Percentiles rank a stretch among this genome's conserved stretches.
These are phyloP conservation scores for Umbelopsis sp. DNA, from an alignment of 192 early-diverging fungal genomes.

Conservation along the genomic window DNA sequence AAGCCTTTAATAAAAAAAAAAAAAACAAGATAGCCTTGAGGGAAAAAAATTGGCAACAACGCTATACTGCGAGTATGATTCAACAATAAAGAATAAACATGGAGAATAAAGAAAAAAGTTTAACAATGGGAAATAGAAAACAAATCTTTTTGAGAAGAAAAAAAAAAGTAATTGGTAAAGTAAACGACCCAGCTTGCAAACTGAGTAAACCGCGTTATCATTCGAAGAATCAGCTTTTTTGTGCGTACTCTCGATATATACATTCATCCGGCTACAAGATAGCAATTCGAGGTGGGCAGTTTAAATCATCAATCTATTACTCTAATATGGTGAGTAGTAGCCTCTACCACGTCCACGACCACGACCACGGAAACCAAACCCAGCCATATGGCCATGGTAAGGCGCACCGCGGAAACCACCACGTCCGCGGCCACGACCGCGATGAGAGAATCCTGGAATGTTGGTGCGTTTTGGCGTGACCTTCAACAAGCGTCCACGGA, in stretches of 20 bases:
- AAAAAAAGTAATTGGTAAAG: too few relatives aligned
- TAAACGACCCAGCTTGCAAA: too few relatives aligned
- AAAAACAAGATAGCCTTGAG: too few relatives aligned
- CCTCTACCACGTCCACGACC: constrained; percentile 30
- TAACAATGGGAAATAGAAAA: too few relatives aligned
- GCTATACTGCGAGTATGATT: too few relatives aligned
- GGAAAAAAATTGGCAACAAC: neutral
- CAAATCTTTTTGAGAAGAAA: too few relatives aligned
- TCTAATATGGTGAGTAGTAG: constrained; percentile 14
- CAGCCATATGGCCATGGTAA: constrained; percentile 44
- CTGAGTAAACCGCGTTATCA: too few relatives aligned
- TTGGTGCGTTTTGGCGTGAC: constrained; percentile 94
- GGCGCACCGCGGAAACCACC: constrained; percentile 71
- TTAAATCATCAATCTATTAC: neutral
- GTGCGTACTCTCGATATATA: constrained; percentile 1
- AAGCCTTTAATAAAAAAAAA: too few relatives aligned
- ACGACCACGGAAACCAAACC: constrained; percentile 52
- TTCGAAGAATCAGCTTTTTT: too few relatives aligned
- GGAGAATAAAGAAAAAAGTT: too few relatives aligned
- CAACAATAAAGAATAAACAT: too few relatives aligned
- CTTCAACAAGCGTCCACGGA: constrained; percentile 86
- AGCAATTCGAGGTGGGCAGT: neutral
- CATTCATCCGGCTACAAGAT: constrained; percentile 8
- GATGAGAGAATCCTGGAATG: constrained; percentile 78
- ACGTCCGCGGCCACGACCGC: constrained; percentile 77